Conservation (phyloP, 164 flowering plant species). For the Nymphaea thermarum region DNA sequence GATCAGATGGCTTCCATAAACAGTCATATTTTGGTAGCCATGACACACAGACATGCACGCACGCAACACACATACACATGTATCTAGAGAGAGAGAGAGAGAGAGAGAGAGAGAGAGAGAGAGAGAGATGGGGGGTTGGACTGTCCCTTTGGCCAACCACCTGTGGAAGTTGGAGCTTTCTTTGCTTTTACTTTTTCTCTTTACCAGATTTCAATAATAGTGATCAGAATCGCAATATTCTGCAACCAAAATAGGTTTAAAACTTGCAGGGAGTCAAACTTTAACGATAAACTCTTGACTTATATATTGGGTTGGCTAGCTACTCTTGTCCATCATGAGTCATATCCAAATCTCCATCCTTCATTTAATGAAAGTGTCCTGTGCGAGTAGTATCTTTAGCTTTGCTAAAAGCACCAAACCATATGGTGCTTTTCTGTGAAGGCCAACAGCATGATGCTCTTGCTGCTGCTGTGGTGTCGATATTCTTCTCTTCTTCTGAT, state of each 20-base stretch:
- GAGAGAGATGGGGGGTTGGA: neutral
- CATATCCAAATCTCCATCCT: neutral
- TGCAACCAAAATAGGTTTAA: too few relatives aligned
- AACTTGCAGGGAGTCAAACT: too few relatives aligned
- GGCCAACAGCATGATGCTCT: neutral
- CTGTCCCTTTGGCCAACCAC: neutral
- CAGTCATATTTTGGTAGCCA: too few relatives aligned
- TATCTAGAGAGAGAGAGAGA: neutral
- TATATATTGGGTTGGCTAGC: too few relatives aligned
- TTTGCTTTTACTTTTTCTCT: too few relatives aligned
- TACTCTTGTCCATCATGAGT: neutral
- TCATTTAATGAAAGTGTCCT: neutral
- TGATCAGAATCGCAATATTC: too few relatives aligned
- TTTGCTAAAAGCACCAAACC: neutral
- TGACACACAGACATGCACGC: too few relatives aligned
- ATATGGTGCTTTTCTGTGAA: neutral
- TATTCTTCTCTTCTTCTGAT: neutral
- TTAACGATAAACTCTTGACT: too few relatives aligned
- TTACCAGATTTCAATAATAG: too few relatives aligned
- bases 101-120: constrained; percentile 4
- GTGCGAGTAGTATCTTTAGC: neutral
- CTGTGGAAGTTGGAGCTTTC: too few relatives aligned
- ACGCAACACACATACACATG: neutral
- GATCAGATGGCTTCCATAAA: too few relatives aligned
- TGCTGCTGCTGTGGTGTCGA: neutral